These are phyloP conservation scores for Massarina eburnea DNA, from an alignment of 2,329 filamentous ascomycete genomes.

Conservation along the genomic window DNA sequence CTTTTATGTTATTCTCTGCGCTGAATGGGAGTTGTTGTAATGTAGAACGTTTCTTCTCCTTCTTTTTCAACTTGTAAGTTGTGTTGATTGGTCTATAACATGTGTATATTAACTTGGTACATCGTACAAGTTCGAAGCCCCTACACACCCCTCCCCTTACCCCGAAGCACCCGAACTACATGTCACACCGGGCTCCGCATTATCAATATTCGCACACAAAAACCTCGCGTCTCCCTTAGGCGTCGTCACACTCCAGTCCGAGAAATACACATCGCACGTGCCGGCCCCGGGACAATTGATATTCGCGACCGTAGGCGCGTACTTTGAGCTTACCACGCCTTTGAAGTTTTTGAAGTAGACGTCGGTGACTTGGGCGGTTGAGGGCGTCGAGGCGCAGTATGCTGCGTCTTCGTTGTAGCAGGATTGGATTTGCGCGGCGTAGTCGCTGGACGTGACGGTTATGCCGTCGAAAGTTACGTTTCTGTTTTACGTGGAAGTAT, in stretches of 20 bases:
- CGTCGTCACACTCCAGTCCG: slow-evolving; percentile 6
- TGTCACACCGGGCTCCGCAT: slow-evolving; percentile 1
- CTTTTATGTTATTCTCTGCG: too few species aligned
- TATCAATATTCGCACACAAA: slow-evolving; percentile 10
- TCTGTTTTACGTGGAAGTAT: not conserved
- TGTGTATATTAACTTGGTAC: too few species aligned
- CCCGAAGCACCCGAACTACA: slow-evolving; percentile 6
- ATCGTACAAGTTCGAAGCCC: too few species aligned
- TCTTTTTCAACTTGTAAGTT: too few species aligned
- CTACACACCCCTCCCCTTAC: too few species aligned
- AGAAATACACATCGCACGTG: slow-evolving; percentile 8
- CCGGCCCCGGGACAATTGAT: slow-evolving; percentile 8
- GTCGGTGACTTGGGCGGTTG: slow-evolving; percentile 6
- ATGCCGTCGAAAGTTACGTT: slow-evolving; percentile 11
- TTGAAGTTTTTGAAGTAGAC: slow-evolving; percentile 10
- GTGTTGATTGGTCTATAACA: too few species aligned
- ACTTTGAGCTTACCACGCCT: slow-evolving; percentile 7
- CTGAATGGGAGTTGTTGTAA: too few species aligned
- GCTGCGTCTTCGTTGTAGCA: slow-evolving; percentile 9
- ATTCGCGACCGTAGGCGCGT: slow-evolving; percentile 5
- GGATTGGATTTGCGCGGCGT: slow-evolving; percentile 8
- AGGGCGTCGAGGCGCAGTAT: slow-evolving; percentile 5
- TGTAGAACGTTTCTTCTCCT: too few species aligned
- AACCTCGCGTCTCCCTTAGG: slow-evolving; percentile 1
- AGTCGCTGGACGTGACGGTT: slow-evolving; percentile 5